Evolutionary conservation across 2,329 filamentous ascomycete species (phyloP), one percentile per base, ranked within the genome.

Genomic region (Cadophora sp.): DNA sequence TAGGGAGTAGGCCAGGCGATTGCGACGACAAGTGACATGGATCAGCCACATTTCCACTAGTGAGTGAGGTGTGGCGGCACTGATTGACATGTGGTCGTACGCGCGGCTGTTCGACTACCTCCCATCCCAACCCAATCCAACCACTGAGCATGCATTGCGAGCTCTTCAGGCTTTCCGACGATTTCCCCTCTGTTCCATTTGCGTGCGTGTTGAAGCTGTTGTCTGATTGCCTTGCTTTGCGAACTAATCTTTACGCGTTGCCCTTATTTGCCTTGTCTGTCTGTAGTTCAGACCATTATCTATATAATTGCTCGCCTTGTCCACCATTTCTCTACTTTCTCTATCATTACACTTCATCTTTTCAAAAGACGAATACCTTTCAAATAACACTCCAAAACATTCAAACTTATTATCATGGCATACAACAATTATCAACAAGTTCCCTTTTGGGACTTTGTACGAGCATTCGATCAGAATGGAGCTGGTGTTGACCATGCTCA

Each of bases 391-490:
- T 43, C 14, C 12, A 43, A 43, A 19, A 43, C 11, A 12, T 16
- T 16, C 6, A 31, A 61, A 60, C 51, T 31, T n/a, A 69, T n/a
- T 62, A 73, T 59, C 48, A 77, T 76, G 74, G 72, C 74, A 70
- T 75, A 76, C 69, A 74, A 74, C 67, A 74, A 75, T 62, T 62
- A 75, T 56, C 73, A 74, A 67, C 71, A 76, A 71, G 63, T 66
- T 65, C 71, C 75, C 26, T 77, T 77, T 43, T 77, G 75, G 76
- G 74, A 76, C 60, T 77, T 74, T 51, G 62, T 74, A 48, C 69
- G 71, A 72, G 66, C 70, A 27, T 71, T 76, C 65, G 71, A 76
- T 58, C 68, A 67, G 26, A 73, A 71, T 43, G 75, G 75, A 70
- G 72, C 69, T 31, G 76, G 76, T 60, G 73, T 76, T 51, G 76